phyloP scores from a whole-genome alignment of 192 early-diverging fungal species.

The Backusella luteola region DNA sequence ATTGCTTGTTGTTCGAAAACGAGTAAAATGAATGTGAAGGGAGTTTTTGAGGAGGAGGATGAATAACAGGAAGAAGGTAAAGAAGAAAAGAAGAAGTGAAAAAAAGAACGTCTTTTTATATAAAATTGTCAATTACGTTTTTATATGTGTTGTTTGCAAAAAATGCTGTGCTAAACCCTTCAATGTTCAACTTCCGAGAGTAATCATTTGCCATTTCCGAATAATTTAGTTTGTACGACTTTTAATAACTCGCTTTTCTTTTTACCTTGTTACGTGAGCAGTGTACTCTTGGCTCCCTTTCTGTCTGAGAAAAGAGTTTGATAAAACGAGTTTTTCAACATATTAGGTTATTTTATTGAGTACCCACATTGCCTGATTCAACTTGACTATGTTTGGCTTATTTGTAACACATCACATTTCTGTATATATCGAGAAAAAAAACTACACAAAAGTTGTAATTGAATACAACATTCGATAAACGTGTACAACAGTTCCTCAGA shows the following conservation, averaged over 20 bases:
- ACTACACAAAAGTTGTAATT: background rate
- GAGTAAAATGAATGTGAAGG: constrained; percentile 13
- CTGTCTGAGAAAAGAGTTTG: background rate
- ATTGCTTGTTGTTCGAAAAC: constrained; percentile 1
- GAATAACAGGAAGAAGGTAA: background rate
- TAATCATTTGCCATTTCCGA: constrained; percentile 11
- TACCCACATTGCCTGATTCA: background rate
- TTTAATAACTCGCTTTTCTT: background rate
- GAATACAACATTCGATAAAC: background rate
- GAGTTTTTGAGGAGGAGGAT: background rate
- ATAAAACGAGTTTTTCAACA: constrained; percentile 5
- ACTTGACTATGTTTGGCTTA: background rate
- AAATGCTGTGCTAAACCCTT: background rate
- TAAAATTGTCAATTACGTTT: background rate
- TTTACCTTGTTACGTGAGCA: constrained; percentile 5
- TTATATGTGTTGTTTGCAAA: background rate
- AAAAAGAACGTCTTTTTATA: background rate
- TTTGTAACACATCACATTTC: background rate
- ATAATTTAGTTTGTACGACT: constrained; percentile 13
- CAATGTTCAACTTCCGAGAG: background rate
- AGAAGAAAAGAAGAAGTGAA: background rate
- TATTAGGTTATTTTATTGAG: background rate
- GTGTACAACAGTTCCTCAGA: background rate
- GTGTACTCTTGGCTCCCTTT: constrained; percentile 2
- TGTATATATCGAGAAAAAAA: background rate